phyloP scores from a whole-genome alignment of 73 alveolate species.

The Paramecium primaurelia region DNA sequence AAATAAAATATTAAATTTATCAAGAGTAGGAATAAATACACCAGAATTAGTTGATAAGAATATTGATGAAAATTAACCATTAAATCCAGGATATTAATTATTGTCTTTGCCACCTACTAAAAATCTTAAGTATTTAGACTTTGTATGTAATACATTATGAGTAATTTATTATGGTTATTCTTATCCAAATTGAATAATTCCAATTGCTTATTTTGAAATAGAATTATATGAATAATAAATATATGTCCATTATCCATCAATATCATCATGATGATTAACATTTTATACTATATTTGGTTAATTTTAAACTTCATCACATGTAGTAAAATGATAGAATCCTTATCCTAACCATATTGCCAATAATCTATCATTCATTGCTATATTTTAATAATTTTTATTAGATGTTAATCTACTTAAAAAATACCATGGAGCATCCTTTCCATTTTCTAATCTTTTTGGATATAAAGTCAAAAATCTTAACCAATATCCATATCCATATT shows the following conservation, averaged over 20 bases:
- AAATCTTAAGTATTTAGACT: background rate
- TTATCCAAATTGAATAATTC: background rate
- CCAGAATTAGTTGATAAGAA: background rate
- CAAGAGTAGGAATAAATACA: background rate
- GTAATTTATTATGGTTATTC: background rate
- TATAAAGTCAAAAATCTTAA: background rate
- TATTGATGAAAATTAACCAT: background rate
- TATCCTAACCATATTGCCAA: conserved; percentile 33
- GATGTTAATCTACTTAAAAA: background rate
- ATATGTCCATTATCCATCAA: conserved; percentile 54
- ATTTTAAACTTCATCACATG: background rate
- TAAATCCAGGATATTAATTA: conserved; percentile 33
- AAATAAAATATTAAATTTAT: background rate
- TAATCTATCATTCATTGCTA: background rate
- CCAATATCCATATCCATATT: conserved; percentile 50
- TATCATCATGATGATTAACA: conserved; percentile 44
- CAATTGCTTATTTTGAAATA: background rate
- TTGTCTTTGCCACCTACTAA: conserved; percentile 34
- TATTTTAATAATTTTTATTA: background rate
- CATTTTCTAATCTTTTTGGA: background rate
- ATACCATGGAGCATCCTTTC: conserved; percentile 38
- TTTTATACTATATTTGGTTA: background rate
- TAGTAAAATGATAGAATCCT: conserved; percentile 51
- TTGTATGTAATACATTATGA: background rate
- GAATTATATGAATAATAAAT: conserved; percentile 11